Conservation (phyloP, 1,139 yeast genomes). For the Suhomyces panamericanus region DNA sequence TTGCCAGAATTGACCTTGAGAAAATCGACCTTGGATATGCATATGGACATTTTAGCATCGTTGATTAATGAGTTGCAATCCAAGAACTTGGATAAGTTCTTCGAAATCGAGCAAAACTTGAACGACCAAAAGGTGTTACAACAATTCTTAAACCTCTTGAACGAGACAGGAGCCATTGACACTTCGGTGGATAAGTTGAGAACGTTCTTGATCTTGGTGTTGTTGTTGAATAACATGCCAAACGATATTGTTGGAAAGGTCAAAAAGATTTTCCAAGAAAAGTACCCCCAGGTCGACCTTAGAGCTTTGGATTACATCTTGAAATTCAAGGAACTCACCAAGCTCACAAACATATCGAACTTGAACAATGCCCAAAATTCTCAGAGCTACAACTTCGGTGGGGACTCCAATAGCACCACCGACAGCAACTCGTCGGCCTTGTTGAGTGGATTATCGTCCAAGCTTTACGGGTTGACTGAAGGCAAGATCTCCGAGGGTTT, state of each 20-base stretch:
- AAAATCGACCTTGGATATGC: constrained; percentile 88
- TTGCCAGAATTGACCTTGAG: constrained; percentile 90
- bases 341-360: constrained; percentile 56
- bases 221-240: constrained; percentile 55
- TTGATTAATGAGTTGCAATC: constrained; percentile 80
- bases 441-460: constrained; percentile 74
- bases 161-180: constrained; percentile 42
- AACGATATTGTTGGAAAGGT: constrained; percentile 62
- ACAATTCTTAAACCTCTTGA: constrained; percentile 58
- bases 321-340: constrained; percentile 76
- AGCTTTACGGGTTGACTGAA: constrained; percentile 80
- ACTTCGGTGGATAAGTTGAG: constrained; percentile 80
- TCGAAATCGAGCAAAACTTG: constrained; percentile 85
- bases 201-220: constrained; percentile 75
- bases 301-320: constrained; percentile 70
- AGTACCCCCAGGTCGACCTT: constrained; percentile 60
- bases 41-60: constrained; percentile 91
- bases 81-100: constrained; percentile 82
- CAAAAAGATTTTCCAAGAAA: constrained; percentile 57
- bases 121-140: constrained; percentile 60
- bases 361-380: constrained; percentile 23
- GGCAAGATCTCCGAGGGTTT: constrained; percentile 77
- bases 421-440: constrained; percentile 54
- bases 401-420: constrained; percentile 16
- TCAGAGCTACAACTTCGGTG: constrained; percentile 18